These are phyloP conservation scores for Pseudogymnoascus sp. DNA, from an alignment of 2,329 filamentous ascomycete genomes.

Conservation along the genomic window DNA sequence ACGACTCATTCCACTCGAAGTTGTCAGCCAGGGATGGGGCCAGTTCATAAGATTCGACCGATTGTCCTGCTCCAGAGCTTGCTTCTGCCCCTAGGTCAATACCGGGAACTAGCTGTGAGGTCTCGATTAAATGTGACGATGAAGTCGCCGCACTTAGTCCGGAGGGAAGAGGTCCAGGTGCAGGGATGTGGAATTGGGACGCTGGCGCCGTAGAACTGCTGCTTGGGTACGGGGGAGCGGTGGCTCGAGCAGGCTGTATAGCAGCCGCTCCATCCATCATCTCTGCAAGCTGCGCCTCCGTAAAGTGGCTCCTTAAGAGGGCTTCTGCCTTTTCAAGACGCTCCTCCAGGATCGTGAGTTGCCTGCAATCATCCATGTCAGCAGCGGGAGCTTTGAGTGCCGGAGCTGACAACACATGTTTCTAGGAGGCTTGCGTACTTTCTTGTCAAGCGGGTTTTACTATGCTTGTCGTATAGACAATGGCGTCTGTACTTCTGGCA, in stretches of 20 bases:
- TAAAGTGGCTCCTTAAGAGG: constrained; percentile 10
- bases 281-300: constrained; percentile 4
- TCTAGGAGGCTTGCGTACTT: constrained; percentile 1
- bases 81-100: not conserved
- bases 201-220: not conserved
- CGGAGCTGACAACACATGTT: not conserved
- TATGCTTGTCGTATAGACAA: constrained; percentile 10
- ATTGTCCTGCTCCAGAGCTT: not conserved
- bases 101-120: not conserved
- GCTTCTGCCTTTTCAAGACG: constrained; percentile 10
- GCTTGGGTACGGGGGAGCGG: not conserved
- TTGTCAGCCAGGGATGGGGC: constrained; percentile 4
- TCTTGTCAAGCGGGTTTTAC: constrained; percentile 8
- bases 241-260: not conserved
- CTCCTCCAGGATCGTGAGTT: constrained; percentile 9
- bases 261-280: constrained; percentile 7
- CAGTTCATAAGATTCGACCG: constrained; percentile 6
- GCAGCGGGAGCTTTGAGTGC: not conserved
- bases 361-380: not conserved
- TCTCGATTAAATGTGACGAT: not conserved
- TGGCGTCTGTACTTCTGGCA: constrained; percentile 10
- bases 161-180: not conserved
- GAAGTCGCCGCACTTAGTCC: not conserved
- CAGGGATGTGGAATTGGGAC: not conserved
- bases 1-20: constrained; percentile 9